Conservation (phyloP, 148 eudicot species). For the Rhododendron simsii region DNA sequence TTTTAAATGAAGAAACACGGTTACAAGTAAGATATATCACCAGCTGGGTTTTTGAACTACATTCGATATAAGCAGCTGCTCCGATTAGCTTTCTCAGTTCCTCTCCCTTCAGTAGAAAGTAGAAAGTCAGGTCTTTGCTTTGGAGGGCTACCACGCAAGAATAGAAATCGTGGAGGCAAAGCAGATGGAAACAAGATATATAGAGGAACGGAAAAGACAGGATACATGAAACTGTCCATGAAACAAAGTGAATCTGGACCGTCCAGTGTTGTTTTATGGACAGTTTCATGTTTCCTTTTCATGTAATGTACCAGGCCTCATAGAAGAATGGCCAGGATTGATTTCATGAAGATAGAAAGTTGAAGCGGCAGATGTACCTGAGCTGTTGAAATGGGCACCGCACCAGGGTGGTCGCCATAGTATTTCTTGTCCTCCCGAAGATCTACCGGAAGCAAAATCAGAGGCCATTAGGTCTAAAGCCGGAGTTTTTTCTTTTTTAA, state of each 20-base stretch:
- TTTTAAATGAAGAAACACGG: background rate
- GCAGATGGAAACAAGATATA: background rate
- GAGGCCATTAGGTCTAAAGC: background rate
- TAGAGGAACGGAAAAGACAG: background rate
- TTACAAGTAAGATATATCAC: slow-evolving; percentile 15
- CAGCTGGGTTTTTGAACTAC: slow-evolving; percentile 90
- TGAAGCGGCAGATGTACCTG: slow-evolving; percentile 34
- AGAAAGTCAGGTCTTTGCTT: slow-evolving; percentile 10
- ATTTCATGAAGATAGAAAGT: background rate
- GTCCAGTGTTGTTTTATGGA: too few relatives aligned
- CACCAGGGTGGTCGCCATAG: slow-evolving; percentile 72
- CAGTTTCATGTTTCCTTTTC: too few relatives aligned
- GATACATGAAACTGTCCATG: too few relatives aligned
- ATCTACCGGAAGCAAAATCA: slow-evolving; percentile 36
- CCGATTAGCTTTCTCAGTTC: slow-evolving; percentile 74
- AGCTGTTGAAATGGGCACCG: slow-evolving; percentile 63
- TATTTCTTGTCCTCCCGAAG: slow-evolving; percentile 80
- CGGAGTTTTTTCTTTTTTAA: background rate
- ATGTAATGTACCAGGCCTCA: too few relatives aligned
- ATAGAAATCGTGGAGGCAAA: background rate
- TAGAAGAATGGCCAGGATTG: background rate
- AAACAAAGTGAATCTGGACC: too few relatives aligned
- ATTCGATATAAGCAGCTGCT: slow-evolving; percentile 70
- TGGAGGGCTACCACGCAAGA: background rate
- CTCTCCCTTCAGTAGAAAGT: slow-evolving; percentile 52